These are phyloP conservation scores for Alternaria arborescens DNA, from an alignment of 2,329 filamentous ascomycete genomes.

Conservation along the genomic window DNA sequence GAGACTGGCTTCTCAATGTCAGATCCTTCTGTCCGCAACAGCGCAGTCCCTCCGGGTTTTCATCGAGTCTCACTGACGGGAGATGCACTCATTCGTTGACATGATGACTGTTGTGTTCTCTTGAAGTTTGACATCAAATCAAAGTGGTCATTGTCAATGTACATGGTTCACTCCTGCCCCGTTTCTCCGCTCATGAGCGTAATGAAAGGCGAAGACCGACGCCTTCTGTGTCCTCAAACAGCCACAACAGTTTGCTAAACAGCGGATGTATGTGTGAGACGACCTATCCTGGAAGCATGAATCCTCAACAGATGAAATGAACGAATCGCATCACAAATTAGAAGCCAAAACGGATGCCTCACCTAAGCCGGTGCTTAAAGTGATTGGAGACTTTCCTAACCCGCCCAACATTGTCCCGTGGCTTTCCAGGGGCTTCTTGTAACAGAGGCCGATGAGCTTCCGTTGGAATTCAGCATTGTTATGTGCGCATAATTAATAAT, in stretches of 20 bases:
- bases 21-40: background rate
- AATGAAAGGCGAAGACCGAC: background rate
- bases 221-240: background rate
- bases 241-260: background rate
- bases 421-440: background rate
- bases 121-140: background rate
- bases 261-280: background rate
- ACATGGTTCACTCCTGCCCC: background rate
- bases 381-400: fast-evolving
- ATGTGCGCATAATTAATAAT: background rate
- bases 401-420: background rate
- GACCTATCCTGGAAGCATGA: background rate
- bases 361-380: background rate
- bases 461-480: background rate
- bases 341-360: background rate
- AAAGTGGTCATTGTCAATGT: background rate
- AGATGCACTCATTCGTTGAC: background rate
- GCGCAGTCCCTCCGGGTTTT: background rate
- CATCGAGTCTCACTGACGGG: background rate
- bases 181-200: background rate
- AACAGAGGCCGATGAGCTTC: background rate
- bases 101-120: background rate
- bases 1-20: background rate
- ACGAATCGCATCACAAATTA: background rate
- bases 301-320: background rate